Conservation (phyloP, 2,329 filamentous ascomycete genomes). For the Pleurostoma richardsiae region DNA sequence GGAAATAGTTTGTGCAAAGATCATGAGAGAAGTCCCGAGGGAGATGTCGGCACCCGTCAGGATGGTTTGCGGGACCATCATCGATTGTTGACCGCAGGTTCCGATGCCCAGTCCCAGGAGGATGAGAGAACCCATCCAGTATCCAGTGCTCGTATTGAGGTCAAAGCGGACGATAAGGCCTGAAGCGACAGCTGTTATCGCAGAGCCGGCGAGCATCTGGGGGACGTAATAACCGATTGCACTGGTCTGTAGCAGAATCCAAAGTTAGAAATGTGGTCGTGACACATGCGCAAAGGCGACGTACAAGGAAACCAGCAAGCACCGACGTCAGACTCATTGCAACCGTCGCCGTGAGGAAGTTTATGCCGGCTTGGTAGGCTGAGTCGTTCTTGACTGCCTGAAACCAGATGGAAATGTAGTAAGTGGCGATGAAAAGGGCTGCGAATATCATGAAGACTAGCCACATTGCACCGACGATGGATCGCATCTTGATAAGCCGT, state of each 20-base stretch:
- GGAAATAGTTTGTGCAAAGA: conserved; percentile 18
- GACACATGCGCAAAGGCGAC: not conserved
- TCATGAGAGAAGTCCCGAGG: conserved; percentile 17
- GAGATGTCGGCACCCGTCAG: conserved; percentile 17
- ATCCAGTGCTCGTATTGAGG: conserved; percentile 11
- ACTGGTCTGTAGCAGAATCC: conserved; percentile 7
- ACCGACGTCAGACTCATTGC: conserved; percentile 5
- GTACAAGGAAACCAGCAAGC: conserved; percentile 9
- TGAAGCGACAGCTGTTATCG: conserved; percentile 13
- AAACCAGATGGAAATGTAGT: conserved; percentile 21
- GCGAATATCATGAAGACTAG: conserved; percentile 8
- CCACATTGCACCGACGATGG: conserved; percentile 7
- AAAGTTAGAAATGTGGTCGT: not conserved
- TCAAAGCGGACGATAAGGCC: conserved; percentile 14
- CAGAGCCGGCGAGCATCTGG: conserved; percentile 13
- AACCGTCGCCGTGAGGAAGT: conserved; percentile 9
- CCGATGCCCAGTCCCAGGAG: conserved; percentile 20
- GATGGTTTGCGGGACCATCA: conserved; percentile 19
- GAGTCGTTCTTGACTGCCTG: conserved; percentile 17
- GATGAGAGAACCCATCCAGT: conserved; percentile 16
- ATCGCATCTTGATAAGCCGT: conserved; percentile 13
- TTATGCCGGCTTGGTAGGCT: conserved; percentile 19
- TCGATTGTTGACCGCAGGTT: conserved; percentile 18
- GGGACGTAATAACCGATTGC: conserved; percentile 21
- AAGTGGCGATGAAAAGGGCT: conserved; percentile 4